Evolutionary conservation across 495 filamentous ascomycete genomes (phyloP).

Genomic region (Pyronema omphalodes): DNA sequence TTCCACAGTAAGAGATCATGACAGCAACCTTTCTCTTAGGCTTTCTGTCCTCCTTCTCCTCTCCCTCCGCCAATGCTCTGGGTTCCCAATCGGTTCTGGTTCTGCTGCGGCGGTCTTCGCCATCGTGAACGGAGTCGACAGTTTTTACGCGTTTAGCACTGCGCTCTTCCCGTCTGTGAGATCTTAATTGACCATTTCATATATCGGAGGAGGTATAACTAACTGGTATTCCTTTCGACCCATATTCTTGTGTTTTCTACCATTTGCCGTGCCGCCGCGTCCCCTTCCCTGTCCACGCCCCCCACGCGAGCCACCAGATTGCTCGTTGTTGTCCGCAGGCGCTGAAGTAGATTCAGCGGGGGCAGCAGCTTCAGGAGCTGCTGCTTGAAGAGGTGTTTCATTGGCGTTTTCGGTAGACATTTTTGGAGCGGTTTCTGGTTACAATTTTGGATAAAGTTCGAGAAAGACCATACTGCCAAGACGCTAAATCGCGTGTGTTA

Average conservation of each 20-base stretch:
- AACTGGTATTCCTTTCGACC: slow-evolving; percentile 1
- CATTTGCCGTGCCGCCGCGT: not conserved
- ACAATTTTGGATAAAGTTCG: too few relatives aligned
- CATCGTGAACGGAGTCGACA: not conserved
- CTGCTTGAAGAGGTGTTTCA: too few relatives aligned
- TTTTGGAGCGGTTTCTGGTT: too few relatives aligned
- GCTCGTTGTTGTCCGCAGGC: too few relatives aligned
- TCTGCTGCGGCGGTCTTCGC: too few relatives aligned
- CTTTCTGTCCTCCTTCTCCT: slow-evolving; percentile 45
- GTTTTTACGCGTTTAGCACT: not conserved
- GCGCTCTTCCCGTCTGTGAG: slow-evolving; percentile 5
- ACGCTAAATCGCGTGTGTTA: too few relatives aligned
- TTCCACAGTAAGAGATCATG: slow-evolving; percentile 83
- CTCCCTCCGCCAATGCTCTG: not conserved
- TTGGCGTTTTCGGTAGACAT: too few relatives aligned
- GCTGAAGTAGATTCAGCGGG: too few relatives aligned
- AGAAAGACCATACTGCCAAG: too few relatives aligned
- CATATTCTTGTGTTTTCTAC: slow-evolving; percentile 1
- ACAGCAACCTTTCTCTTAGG: slow-evolving; percentile 95
- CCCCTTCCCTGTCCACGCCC: not conserved
- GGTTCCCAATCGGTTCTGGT: slow-evolving; percentile 14
- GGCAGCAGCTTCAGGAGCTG: too few relatives aligned
- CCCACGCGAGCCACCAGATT: not conserved
- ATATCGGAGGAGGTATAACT: not conserved
- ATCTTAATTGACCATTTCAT: slow-evolving; percentile 17